Conservation (phyloP, 2,329 filamentous ascomycete species). For the Harringtonia aguacate region DNA sequence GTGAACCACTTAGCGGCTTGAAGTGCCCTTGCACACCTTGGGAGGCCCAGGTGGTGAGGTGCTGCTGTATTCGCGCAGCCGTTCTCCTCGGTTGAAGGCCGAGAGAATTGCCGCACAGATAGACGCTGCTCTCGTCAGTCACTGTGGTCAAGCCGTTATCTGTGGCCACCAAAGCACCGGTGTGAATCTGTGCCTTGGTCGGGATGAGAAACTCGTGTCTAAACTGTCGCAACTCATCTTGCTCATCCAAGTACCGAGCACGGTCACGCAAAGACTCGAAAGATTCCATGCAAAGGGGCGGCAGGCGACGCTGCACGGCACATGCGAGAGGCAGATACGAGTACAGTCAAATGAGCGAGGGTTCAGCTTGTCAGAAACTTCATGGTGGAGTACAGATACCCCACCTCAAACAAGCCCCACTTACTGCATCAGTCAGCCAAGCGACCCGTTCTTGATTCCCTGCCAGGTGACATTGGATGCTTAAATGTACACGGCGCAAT, state of each 20-base stretch:
- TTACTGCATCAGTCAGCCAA: too few species aligned
- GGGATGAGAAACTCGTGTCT: slow-evolving; percentile 69
- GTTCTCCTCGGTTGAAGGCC: slow-evolving; percentile 70
- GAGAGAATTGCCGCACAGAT: slow-evolving; percentile 84
- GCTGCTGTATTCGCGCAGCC: slow-evolving; percentile 55
- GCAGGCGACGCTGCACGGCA: neutral
- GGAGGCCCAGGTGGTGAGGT: slow-evolving; percentile 74
- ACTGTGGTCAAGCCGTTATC: slow-evolving; percentile 8
- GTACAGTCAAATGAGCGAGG: too few species aligned
- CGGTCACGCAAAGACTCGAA: slow-evolving; percentile 22
- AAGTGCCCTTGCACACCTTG: slow-evolving; percentile 85
- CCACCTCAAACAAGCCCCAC: too few species aligned
- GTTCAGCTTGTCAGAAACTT: too few species aligned
- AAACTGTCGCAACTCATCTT: slow-evolving; percentile 48
- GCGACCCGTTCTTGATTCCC: too few species aligned
- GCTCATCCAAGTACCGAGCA: slow-evolving; percentile 43
- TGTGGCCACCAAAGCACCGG: neutral
- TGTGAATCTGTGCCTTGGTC: slow-evolving; percentile 36
- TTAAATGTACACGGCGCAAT: too few species aligned
- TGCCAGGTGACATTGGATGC: too few species aligned
- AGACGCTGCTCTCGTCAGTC: slow-evolving; percentile 40
- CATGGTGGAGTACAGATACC: too few species aligned
- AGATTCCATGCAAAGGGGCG: slow-evolving; percentile 1
- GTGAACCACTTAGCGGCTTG: slow-evolving; percentile 54
- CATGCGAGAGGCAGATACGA: too few species aligned